Base-by-base conservation (phyloP, 1,284 basidiomycete genomes). In the Papiliotrema laurentii region DNA sequence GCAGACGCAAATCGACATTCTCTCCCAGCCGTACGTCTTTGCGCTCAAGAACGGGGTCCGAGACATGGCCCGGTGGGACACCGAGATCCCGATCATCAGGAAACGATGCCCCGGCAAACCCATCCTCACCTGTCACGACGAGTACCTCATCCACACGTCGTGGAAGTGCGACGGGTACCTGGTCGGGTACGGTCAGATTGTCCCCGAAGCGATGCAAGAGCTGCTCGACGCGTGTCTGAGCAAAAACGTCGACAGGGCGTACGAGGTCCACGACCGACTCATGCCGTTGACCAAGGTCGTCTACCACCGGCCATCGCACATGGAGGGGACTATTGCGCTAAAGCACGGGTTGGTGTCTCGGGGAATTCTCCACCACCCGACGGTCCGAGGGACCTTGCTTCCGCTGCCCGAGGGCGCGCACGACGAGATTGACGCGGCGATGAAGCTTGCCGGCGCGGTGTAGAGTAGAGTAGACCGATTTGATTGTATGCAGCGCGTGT, bases 251-350 rank as follows among this genome's bases (percentile, higher is more conserved):
- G 52, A 42, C 34, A 33, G 27, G 22, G 52, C 52, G 18, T 40
- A 43, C 19, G 52, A 19, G 1, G 44, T 54, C 11, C 42, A 54
- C 41, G 44, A 45, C 21, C 34, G 40, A 30, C 52, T 54, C 33
- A 40, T 54, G 38, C 52, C 52, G 5, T 40, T 54, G 33, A 54
- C 52, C 30, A 54, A 54, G 28, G 52, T 50, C n/a, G 51, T 56
- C 30, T 56, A 56, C 51, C 55, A 56, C 38, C 35, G 55, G 45
- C 47, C 47, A 9, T 56, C 55, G 3, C 51, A 56, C 42, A 56
- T 56, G 55, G 55, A 56, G 36, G 55, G 55, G 2, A 56, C 55
- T 16, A 48, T 56, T 28, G 55, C 55, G 28, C 55, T 56, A 30
- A 56, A 56, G 35, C 51, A 53, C 27, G 51, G 44, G 25, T 30